These are phyloP conservation scores for Parastagonospora avenae DNA, from an alignment of 2,329 filamentous ascomycete species.

Conservation along the genomic window DNA sequence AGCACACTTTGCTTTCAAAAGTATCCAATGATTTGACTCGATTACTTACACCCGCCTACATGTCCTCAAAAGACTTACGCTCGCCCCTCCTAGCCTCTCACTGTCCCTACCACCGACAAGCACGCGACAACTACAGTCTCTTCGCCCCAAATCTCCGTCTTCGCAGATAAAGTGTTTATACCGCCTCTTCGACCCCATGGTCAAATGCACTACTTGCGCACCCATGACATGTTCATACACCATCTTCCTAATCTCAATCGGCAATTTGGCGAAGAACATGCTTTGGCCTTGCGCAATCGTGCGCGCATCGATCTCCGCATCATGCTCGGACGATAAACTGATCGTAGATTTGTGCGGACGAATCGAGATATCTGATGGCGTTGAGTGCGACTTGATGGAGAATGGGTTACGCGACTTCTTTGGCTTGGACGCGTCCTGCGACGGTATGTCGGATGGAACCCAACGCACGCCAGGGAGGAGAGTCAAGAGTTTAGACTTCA, in stretches of 20 bases:
- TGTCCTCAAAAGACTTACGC: constrained; percentile 21
- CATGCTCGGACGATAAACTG: constrained; percentile 19
- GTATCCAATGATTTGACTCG: neutral
- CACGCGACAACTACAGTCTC: constrained; percentile 35
- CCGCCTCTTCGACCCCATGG: constrained; percentile 31
- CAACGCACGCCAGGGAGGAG: constrained; percentile 31
- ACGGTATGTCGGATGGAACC: constrained; percentile 33
- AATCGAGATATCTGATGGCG: neutral
- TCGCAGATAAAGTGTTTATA: constrained; percentile 43
- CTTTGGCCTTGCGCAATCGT: constrained; percentile 36
- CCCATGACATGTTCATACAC: constrained; percentile 41
- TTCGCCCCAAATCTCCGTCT: constrained; percentile 8
- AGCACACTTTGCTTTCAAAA: neutral
- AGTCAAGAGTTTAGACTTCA: constrained; percentile 14
- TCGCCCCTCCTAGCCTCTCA: constrained; percentile 13
- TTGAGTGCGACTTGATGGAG: constrained; percentile 6
- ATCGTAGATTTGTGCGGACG: constrained; percentile 29
- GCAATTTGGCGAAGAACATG: constrained; percentile 37
- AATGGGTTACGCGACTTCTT: constrained; percentile 18
- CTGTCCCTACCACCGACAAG: constrained; percentile 32
- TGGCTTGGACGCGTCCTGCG: constrained; percentile 1
- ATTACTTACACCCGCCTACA: constrained; percentile 38
- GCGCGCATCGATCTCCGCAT: constrained; percentile 31
- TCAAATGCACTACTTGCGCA: constrained; percentile 37
- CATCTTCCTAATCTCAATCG: constrained; percentile 36